These are phyloP conservation scores for Penicillium corylophilum DNA, from an alignment of 2,329 filamentous ascomycete species.

Conservation along the genomic window DNA sequence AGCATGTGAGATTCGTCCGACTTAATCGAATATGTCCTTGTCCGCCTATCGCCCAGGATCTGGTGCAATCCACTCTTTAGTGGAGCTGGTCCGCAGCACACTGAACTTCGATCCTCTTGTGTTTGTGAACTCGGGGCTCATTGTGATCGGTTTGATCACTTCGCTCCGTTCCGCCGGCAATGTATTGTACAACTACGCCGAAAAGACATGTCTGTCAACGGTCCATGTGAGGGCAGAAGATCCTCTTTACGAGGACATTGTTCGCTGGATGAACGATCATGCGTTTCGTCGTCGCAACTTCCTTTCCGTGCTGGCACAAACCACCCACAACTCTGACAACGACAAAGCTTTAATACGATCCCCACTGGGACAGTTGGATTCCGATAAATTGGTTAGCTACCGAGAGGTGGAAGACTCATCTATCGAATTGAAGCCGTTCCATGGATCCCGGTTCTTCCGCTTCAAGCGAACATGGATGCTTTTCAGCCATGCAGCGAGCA, in stretches of 20 bases:
- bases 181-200: slow-evolving; percentile 5
- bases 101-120: not conserved
- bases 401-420: not conserved
- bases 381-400: not conserved
- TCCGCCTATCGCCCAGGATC: not conserved
- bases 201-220: slow-evolving; percentile 12
- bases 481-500: not conserved
- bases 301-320: not conserved
- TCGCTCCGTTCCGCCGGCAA: not conserved
- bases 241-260: slow-evolving; percentile 59
- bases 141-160: not conserved
- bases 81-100: not conserved
- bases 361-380: not conserved
- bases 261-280: slow-evolving; percentile 37
- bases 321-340: not conserved
- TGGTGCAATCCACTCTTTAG: not conserved
- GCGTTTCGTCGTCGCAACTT: not conserved
- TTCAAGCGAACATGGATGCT: not conserved
- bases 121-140: not conserved
- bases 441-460: not conserved
- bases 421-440: not conserved
- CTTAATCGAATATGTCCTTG: not conserved
- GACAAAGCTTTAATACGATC: not conserved
- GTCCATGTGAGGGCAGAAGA: slow-evolving; percentile 57
- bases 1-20: not conserved